Evolutionary conservation across 257 asterid species (phyloP).

Genomic region (Primulina tabacum): DNA sequence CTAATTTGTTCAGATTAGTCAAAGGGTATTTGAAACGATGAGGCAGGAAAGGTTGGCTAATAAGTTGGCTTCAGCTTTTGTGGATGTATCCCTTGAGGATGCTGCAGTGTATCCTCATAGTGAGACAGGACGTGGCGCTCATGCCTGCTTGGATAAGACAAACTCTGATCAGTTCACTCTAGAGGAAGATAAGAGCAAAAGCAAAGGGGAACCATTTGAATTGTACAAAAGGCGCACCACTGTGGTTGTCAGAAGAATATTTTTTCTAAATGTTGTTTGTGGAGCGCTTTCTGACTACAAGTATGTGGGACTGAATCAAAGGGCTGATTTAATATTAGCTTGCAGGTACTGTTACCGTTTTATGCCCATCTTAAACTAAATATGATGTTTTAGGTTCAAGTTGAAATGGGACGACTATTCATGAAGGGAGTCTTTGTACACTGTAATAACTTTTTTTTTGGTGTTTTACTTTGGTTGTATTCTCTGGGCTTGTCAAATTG

Average conservation of each 20-base stretch:
- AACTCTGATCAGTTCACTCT: conserved; percentile 23
- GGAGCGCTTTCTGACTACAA: conserved; percentile 90
- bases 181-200: conserved; percentile 41
- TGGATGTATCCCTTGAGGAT: conserved; percentile 32
- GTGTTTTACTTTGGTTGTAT: neutral
- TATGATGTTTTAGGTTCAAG: conserved; percentile 16
- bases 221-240: conserved; percentile 88
- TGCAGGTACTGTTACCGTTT: conserved; percentile 68
- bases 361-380: neutral
- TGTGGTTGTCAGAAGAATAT: conserved; percentile 55
- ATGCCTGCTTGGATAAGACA: conserved; percentile 37
- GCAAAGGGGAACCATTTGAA: conserved; percentile 68
- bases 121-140: conserved; percentile 35
- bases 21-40: conserved; percentile 75
- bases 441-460: neutral
- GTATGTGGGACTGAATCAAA: conserved; percentile 91
- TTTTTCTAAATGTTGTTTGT: conserved; percentile 73
- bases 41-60: conserved; percentile 44
- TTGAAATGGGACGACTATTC: conserved; percentile 8
- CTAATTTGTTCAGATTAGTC: conserved; percentile 61
- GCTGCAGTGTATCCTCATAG: conserved; percentile 43
- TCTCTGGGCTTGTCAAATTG: neutral
- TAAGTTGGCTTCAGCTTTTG: conserved; percentile 42
- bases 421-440: neutral
- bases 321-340: conserved; percentile 86